These are phyloP conservation scores for Lobosporangium transversale DNA, from an alignment of 192 early-diverging fungal genomes.

Conservation along the genomic window DNA sequence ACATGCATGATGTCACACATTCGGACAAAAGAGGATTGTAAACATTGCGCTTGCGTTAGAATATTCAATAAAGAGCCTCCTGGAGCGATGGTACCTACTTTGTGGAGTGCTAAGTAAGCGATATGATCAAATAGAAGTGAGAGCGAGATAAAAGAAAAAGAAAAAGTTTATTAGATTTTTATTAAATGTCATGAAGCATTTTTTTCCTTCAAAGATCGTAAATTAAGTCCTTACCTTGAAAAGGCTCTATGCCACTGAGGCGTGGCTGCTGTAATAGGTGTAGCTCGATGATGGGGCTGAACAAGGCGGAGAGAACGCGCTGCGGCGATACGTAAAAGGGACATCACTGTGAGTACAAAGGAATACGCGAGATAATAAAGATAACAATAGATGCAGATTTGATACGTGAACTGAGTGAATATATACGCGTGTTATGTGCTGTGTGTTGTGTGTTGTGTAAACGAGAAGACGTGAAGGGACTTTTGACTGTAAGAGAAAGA, in stretches of 20 bases:
- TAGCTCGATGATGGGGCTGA: not conserved
- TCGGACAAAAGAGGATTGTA: not conserved
- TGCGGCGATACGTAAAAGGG: not conserved
- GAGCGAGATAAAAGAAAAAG: too few species aligned
- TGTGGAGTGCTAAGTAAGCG: not conserved
- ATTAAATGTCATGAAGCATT: too few species aligned
- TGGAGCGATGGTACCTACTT: not conserved
- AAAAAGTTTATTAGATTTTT: not conserved
- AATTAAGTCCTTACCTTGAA: slow-evolving; percentile 16
- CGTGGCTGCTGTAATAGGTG: not conserved
- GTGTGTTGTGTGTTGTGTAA: too few species aligned
- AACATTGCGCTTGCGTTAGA: not conserved
- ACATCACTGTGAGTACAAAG: not conserved
- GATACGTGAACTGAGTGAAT: too few species aligned
- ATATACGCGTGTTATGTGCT: too few species aligned
- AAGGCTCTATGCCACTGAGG: slow-evolving; percentile 8
- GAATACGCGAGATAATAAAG: not conserved
- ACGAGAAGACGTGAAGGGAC: too few species aligned
- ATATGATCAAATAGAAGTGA: not conserved
- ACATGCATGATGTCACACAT: slow-evolving; percentile 11
- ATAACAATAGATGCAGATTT: too few species aligned
- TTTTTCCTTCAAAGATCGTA: too few species aligned
- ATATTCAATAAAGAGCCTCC: too few species aligned
- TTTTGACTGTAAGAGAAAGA: too few species aligned
- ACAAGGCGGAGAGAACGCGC: not conserved